phyloP scores from a whole-genome alignment of 768 basidiomycete species.

The Fomitopsis pulvina region DNA sequence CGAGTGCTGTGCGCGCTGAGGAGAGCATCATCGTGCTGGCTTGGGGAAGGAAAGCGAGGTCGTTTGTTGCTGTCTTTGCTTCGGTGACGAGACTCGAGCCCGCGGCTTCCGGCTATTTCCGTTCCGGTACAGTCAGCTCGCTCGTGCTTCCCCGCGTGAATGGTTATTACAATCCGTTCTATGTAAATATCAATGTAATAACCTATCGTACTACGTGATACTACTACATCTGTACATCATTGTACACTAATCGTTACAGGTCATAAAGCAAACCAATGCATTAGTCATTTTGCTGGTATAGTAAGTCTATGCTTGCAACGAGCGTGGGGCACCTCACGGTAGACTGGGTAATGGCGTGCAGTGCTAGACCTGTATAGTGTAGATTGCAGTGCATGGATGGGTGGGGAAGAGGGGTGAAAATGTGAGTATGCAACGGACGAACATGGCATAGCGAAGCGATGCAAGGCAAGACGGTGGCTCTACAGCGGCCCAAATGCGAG shows the following conservation, averaged over 20 bases:
- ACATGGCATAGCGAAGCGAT: too few species aligned
- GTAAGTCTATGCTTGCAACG: constrained; percentile 1
- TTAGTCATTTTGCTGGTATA: background rate
- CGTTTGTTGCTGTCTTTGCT: background rate
- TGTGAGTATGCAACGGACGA: background rate
- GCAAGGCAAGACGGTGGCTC: background rate
- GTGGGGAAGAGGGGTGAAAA: background rate
- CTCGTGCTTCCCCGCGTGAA: background rate
- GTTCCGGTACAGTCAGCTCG: background rate
- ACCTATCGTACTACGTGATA: background rate
- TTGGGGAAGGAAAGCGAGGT: constrained; percentile 1
- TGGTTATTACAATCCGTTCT: background rate
- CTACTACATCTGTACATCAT: background rate
- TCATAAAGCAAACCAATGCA: background rate
- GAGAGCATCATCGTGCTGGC: constrained; percentile 49
- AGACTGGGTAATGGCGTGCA: background rate
- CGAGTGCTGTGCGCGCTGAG: constrained; percentile 42
- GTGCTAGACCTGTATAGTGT: background rate
- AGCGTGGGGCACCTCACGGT: background rate
- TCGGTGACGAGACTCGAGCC: background rate
- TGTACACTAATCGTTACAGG: background rate
- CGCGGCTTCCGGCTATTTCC: background rate
- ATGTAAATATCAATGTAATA: background rate
- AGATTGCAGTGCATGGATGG: background rate
- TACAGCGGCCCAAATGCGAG: background rate